A percentile compares a stretch with the other conserved stretches of the same genome.
phyloP scores from a whole-genome alignment of 164 flowering plant species.

The Kalanchoe fedtschenkoi region DNA sequence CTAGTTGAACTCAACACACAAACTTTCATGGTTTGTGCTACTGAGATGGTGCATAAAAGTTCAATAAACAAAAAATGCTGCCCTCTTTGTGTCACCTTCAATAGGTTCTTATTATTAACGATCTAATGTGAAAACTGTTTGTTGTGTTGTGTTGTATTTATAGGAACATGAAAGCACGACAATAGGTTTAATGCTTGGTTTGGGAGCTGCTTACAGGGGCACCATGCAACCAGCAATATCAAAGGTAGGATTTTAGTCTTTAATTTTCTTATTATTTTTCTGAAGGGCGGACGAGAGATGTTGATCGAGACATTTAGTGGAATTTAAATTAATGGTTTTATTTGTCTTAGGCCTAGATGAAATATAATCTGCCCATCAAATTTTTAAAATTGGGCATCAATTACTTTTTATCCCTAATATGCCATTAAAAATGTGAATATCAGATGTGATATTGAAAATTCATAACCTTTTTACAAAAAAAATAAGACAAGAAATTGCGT shows the following conservation, averaged over 20 bases:
- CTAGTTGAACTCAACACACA: background rate
- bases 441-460: background rate
- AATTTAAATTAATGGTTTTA: too few species aligned
- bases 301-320: too few species aligned
- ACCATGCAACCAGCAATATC: slow-evolving; percentile 88
- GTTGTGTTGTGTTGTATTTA: background rate
- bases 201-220: slow-evolving; percentile 86
- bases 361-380: too few species aligned
- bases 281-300: too few species aligned
- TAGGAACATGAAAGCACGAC: slow-evolving; percentile 93
- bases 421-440: background rate
- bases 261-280: background rate
- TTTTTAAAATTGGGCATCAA: background rate
- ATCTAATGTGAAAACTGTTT: background rate
- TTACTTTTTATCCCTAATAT: background rate
- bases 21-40: background rate
- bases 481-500: background rate
- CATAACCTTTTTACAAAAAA: background rate
- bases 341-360: too few species aligned
- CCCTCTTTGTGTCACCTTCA: too few species aligned
- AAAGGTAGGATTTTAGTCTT: slow-evolving; percentile 36
- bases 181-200: slow-evolving; percentile 88
- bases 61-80: background rate
- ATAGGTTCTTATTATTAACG: background rate
- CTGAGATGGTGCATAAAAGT: background rate